A percentile compares a stretch with the other conserved stretches of the same genome.
phyloP scores from a whole-genome alignment of 257 asterid genomes.

The Primulina huaijiensis region DNA sequence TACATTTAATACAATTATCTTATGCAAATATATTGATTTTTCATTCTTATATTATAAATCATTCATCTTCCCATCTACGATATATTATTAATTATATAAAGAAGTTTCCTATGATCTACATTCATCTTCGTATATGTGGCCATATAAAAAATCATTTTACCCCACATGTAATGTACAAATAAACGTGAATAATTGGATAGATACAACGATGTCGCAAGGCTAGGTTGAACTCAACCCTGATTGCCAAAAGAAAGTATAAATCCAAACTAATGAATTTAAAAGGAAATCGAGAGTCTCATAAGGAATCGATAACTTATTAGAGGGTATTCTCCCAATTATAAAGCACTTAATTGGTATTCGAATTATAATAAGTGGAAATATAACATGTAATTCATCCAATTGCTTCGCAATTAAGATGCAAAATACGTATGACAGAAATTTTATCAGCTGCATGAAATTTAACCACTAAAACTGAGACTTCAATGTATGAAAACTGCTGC shows the following conservation, averaged over 20 bases:
- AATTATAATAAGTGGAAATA: constrained; percentile 4
- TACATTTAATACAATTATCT: no score
- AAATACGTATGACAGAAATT: constrained; percentile 13
- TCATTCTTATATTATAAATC: no score
- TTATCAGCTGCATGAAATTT: not conserved
- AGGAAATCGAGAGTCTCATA: not conserved
- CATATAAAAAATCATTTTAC: no score
- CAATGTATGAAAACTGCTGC: not conserved
- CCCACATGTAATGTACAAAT: no score
- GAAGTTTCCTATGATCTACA: no score
- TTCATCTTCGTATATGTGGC: no score
- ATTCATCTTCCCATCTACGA: no score
- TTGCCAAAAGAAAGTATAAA: not conserved
- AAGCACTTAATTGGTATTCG: constrained; percentile 2
- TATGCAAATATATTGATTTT: no score
- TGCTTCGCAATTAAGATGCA: constrained; percentile 44
- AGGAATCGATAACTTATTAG: constrained; percentile 14
- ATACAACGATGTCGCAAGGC: no score
- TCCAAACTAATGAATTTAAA: not conserved
- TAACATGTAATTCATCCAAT: constrained; percentile 31
- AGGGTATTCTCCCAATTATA: constrained; percentile 11
- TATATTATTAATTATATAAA: no score
- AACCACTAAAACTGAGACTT: constrained; percentile 7
- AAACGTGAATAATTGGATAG: no score
- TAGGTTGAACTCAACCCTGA: no score